Base-by-base conservation (phyloP, 495 filamentous ascomycete genomes). In the Hapsidospora chrysogenum region DNA sequence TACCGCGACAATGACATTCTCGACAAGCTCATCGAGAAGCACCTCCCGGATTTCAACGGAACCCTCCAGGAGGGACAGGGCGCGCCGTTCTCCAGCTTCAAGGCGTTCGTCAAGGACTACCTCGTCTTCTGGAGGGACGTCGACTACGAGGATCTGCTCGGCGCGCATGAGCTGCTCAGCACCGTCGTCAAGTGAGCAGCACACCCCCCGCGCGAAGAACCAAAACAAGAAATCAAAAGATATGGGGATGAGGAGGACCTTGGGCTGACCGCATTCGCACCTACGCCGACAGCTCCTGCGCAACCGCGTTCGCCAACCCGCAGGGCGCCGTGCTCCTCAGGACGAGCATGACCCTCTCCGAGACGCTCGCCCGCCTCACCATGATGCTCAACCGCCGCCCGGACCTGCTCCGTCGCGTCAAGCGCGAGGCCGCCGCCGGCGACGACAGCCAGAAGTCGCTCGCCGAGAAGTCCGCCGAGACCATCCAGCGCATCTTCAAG, bases 401-500 rank as follows among this genome's bases (percentile, higher is more conserved):
- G 3, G 70, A 86, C 26, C 57, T 94, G 40, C 57, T 60, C 57
- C 69, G 46, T 56, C 66, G 46, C 59, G 72, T 63, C 38, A 73
- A 46, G 49, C 66, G 50, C 43, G 56, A 49, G 48, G 63, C 54
- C 48, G 69, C 58, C 17, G 60, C 62, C n/a, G 64, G 61, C 21
- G 66, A 75, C 8, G 61, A 61, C 11, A 69, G 73, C 40, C 64
- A 64, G 27, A 77, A 82, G 41, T 85, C 82, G 3, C 61, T 94
- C 38, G 81, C 85, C 8, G 85, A 92, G 50, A 61, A 75, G 17
- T 80, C 83, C 1, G 84, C 83, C 13, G 86, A 94, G 43, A 74
- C 83, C 29, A 77, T 96, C 36, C 78, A 86, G 31, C 78, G 83
- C 41, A 82, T 86, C 3, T 93, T 95, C 49, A 92, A 82, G 29